Evolutionary conservation across 2,329 filamentous ascomycete species (phyloP).

Genomic region (Cryphonectria japonica): DNA sequence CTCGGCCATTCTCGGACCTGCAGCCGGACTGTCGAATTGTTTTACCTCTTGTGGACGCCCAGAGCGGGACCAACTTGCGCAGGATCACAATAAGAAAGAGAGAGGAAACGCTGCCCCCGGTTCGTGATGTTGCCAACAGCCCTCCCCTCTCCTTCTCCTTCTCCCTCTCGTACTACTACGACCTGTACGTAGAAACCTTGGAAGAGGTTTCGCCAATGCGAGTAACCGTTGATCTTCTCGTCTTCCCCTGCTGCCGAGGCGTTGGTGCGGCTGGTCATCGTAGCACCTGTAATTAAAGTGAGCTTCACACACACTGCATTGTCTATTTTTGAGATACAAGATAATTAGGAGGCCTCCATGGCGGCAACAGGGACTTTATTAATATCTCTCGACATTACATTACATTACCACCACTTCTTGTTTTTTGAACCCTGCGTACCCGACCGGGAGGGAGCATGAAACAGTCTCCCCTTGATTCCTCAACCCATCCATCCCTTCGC

Average conservation of each 20-base stretch:
- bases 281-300: too few relatives aligned
- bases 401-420: background rate
- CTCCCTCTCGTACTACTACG: background rate
- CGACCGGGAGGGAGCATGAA: background rate
- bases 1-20: background rate
- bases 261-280: background rate
- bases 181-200: background rate
- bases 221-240: background rate
- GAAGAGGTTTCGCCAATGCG: background rate
- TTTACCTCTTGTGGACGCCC: background rate
- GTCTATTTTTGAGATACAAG: background rate
- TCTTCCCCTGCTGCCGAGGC: background rate
- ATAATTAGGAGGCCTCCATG: background rate
- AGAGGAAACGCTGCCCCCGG: background rate
- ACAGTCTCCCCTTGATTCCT: conserved; percentile 3
- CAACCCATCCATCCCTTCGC: background rate
- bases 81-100: background rate
- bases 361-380: background rate
- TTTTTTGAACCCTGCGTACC: background rate
- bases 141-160: background rate
- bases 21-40: conserved; percentile 1
- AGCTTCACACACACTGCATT: background rate
- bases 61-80: background rate
- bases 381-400: background rate
- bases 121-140: background rate